Conservation (phyloP, 495 filamentous ascomycete genomes). For the Delitschia confertaspora region DNA sequence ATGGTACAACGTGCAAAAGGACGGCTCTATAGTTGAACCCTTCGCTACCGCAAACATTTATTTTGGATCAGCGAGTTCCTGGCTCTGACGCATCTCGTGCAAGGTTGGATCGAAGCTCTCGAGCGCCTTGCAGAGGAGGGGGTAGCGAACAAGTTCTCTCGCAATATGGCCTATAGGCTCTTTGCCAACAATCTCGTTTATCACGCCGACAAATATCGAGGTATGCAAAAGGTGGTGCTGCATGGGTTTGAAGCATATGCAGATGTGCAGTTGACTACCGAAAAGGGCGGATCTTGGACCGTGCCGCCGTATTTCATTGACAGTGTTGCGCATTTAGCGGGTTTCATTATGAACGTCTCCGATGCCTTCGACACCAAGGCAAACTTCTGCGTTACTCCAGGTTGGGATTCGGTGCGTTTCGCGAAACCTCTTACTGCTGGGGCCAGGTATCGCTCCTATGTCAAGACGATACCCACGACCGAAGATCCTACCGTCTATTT, state of each 20-base stretch:
- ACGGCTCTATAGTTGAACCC: not conserved
- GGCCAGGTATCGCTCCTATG: constrained; percentile 35
- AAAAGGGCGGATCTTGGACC: constrained; percentile 30
- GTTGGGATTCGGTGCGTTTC: constrained; percentile 33
- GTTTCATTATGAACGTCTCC: constrained; percentile 35
- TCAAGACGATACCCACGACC: constrained; percentile 34
- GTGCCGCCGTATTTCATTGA: constrained; percentile 40
- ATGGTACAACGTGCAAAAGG: constrained; percentile 29
- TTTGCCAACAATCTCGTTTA: constrained; percentile 37
- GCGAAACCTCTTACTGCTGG: constrained; percentile 31
- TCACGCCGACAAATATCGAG: constrained; percentile 36
- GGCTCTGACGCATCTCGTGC: constrained; percentile 32
- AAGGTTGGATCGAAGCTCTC: constrained; percentile 31
- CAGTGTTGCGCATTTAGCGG: constrained; percentile 37
- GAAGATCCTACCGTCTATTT: constrained; percentile 27
- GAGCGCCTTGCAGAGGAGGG: constrained; percentile 24
- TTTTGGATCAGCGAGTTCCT: constrained; percentile 20
- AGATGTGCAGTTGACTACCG: constrained; percentile 32
- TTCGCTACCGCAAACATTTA: constrained; percentile 22
- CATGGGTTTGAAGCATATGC: constrained; percentile 37
- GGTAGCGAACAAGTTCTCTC: constrained; percentile 26
- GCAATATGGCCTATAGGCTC: constrained; percentile 33
- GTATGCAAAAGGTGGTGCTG: constrained; percentile 36
- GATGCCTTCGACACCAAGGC: constrained; percentile 28
- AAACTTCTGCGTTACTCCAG: constrained; percentile 37